Percentiles rank a stretch among this genome's conserved stretches.
These are phyloP conservation scores for Paecilomyces sp. DNA, from an alignment of 2,329 filamentous ascomycete genomes.

Conservation along the genomic window DNA sequence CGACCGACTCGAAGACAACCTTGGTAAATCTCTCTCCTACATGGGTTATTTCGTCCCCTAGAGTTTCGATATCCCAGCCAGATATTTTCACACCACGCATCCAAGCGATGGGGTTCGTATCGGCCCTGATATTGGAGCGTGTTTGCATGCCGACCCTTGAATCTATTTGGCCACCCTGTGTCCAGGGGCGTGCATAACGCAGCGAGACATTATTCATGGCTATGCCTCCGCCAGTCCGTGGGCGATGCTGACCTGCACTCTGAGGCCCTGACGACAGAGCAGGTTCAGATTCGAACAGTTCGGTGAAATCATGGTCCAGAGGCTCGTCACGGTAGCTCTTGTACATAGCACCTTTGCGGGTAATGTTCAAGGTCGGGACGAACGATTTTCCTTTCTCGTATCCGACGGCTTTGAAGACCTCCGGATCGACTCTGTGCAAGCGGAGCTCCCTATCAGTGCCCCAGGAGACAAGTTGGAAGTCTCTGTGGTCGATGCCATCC, in stretches of 20 bases:
- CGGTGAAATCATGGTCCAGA: constrained; percentile 50
- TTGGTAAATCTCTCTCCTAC: constrained; percentile 56
- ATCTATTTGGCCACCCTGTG: constrained; percentile 41
- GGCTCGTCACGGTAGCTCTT: constrained; percentile 75
- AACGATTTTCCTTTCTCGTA: constrained; percentile 63
- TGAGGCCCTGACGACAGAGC: constrained; percentile 20
- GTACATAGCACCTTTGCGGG: constrained; percentile 77
- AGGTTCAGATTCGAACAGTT: constrained; percentile 26
- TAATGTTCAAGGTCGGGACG: constrained; percentile 60
- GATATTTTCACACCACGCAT: constrained; percentile 59
- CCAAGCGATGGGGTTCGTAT: constrained; percentile 55
- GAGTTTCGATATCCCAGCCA: constrained; percentile 45
- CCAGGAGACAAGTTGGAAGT: constrained; percentile 92
- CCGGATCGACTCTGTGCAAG: constrained; percentile 63
- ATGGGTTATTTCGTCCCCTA: constrained; percentile 55
- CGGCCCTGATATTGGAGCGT: constrained; percentile 39
- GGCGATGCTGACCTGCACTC: constrained; percentile 11
- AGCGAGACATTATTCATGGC: constrained; percentile 44
- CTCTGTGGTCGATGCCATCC: constrained; percentile 69
- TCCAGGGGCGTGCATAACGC: constrained; percentile 45
- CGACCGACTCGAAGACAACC: constrained; percentile 53
- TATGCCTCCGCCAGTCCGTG: constrained; percentile 25
- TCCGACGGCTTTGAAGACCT: constrained; percentile 61
- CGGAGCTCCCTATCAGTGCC: constrained; percentile 77
- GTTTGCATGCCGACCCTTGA: constrained; percentile 43